Evolutionary conservation across 2,329 filamentous ascomycete species (phyloP).

Genomic region (Aspergillus nomiae): DNA sequence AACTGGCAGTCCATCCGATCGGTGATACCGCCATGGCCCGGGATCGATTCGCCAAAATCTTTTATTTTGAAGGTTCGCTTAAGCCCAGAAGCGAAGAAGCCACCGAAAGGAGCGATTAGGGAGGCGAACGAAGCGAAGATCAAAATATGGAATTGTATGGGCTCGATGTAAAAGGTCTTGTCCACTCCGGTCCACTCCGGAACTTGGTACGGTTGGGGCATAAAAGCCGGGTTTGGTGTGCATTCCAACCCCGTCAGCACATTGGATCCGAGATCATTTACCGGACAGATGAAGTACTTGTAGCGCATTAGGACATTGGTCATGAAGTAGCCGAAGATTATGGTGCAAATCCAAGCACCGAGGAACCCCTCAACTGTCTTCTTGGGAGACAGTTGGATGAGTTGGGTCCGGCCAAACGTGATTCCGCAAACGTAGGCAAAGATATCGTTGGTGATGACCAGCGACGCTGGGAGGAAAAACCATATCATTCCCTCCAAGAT

Average conservation of each 20-base stretch:
- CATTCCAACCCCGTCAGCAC: constrained; percentile 89
- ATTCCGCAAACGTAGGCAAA: constrained; percentile 98
- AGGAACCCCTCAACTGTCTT: constrained; percentile 99
- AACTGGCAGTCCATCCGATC: constrained; percentile 99
- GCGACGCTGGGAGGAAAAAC: constrained; percentile 93
- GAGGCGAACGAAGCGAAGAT: constrained; percentile 92
- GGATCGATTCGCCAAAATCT: constrained; percentile 98
- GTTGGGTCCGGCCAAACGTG: constrained; percentile 90
- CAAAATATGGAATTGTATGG: constrained; percentile 92
- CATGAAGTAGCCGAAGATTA: constrained; percentile 79
- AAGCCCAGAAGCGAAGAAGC: constrained; percentile 95
- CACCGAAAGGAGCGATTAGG: constrained; percentile 93
- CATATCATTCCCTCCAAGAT: constrained; percentile 99
- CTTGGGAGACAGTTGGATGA: constrained; percentile 97
- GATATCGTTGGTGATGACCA: constrained; percentile 98
- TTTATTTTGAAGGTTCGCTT: constrained; percentile 99
- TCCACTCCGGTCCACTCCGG: constrained; percentile 71
- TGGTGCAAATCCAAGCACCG: constrained; percentile 92
- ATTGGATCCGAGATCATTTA: constrained; percentile 93
- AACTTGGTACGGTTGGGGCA: constrained; percentile 72
- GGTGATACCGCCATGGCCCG: constrained; percentile 95
- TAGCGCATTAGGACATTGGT: constrained; percentile 84
- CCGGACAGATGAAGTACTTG: constrained; percentile 98
- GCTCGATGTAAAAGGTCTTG: constrained; percentile 74
- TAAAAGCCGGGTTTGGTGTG: constrained; percentile 87